phyloP scores from a whole-genome alignment of 2,329 filamentous ascomycete species.

The Colletotrichum gigasporum region DNA sequence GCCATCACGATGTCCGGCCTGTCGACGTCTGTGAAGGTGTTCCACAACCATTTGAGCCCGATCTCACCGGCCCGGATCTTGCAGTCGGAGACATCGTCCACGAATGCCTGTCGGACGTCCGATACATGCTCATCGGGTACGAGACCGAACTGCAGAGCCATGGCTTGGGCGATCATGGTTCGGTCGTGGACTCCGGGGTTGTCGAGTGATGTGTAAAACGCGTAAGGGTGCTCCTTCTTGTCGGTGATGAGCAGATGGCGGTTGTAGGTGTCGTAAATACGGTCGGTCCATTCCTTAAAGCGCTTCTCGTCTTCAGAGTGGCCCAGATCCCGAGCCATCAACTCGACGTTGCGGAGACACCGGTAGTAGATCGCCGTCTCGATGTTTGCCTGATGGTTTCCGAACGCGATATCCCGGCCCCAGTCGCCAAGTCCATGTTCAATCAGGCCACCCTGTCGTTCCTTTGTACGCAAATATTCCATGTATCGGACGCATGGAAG shows the following conservation, averaged over 20 bases:
- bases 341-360: conserved; percentile 45
- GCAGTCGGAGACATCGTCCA: conserved; percentile 37
- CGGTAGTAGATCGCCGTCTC: conserved; percentile 54
- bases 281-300: conserved; percentile 39
- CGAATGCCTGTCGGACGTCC: conserved; percentile 35
- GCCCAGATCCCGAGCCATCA: conserved; percentile 46
- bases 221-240: conserved; percentile 41
- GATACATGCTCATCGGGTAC: conserved; percentile 34
- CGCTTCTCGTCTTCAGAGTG: conserved; percentile 35
- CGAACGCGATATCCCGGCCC: conserved; percentile 52
- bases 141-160: conserved; percentile 39
- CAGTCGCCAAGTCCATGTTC: conserved; percentile 54
- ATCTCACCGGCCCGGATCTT: conserved; percentile 52
- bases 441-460: conserved; percentile 50
- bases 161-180: conserved; percentile 49
- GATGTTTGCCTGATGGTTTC: conserved; percentile 55
- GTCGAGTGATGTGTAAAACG: conserved; percentile 50
- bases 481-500: conserved; percentile 49
- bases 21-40: conserved; percentile 49
- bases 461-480: conserved; percentile 50
- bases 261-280: conserved; percentile 45
- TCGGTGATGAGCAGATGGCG: conserved; percentile 43
- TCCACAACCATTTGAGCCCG: conserved; percentile 51
- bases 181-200: conserved; percentile 41
- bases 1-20: conserved; percentile 50